Conservation (phyloP, 2,329 filamentous ascomycete genomes). For the Diplodia corticola region DNA sequence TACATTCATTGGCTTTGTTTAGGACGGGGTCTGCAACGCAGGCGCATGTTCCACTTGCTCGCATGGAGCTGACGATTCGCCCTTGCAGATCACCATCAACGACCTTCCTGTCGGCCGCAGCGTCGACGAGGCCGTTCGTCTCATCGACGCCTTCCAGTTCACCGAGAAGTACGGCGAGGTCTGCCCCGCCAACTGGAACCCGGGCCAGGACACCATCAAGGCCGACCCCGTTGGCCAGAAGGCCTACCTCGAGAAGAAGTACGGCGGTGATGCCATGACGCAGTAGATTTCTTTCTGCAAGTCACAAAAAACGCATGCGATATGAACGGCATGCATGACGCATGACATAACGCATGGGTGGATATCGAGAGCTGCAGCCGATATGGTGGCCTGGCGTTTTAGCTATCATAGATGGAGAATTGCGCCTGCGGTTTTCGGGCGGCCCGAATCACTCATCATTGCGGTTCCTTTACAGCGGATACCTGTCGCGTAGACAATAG, state of each 20-base stretch:
- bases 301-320: neutral
- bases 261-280: slow-evolving; percentile 31
- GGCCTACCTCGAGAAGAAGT: slow-evolving; percentile 38
- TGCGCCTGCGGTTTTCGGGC: slow-evolving; percentile 2
- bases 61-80: slow-evolving; percentile 23
- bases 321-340: neutral
- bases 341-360: slow-evolving; percentile 15
- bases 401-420: neutral
- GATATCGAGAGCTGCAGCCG: neutral
- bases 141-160: slow-evolving; percentile 54
- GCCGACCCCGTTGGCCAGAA: slow-evolving; percentile 44
- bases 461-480: slow-evolving; percentile 17
- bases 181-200: slow-evolving; percentile 47
- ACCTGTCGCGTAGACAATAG: slow-evolving; percentile 23
- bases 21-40: neutral
- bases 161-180: slow-evolving; percentile 47
- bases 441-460: neutral
- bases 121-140: slow-evolving; percentile 63
- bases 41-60: slow-evolving; percentile 3
- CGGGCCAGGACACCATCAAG: slow-evolving; percentile 43
- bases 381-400: neutral
- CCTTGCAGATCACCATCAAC: slow-evolving; percentile 61
- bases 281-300: slow-evolving; percentile 13
- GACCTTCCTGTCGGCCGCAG: slow-evolving; percentile 65
- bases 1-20: slow-evolving; percentile 21